Evolutionary conservation across 306 rosid genomes (phyloP).

Genomic region (Phaseolus lunatus): DNA sequence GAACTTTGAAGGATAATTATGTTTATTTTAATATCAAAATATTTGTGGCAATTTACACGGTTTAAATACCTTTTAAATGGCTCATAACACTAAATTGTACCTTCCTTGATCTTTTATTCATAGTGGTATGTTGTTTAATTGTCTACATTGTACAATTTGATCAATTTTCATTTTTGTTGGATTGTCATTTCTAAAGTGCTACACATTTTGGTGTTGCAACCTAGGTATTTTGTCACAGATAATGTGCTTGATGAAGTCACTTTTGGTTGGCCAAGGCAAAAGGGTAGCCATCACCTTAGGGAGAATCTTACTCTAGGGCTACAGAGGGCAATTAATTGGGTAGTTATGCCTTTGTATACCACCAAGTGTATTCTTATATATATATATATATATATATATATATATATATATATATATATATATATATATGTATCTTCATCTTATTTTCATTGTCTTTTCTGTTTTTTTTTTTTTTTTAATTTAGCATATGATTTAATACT

Average conservation of each 20-base stretch:
- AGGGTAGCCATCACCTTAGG: constrained; percentile 66
- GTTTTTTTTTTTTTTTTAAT: constrained; percentile 13
- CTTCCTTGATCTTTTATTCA: neutral
- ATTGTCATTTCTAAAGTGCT: constrained; percentile 33
- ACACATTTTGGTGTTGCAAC: constrained; percentile 39
- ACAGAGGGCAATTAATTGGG: constrained; percentile 96
- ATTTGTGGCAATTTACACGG: neutral
- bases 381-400: neutral
- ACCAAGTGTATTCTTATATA: constrained; percentile 18
- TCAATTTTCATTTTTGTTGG: constrained; percentile 15
- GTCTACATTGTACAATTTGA: neutral
- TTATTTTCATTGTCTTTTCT: constrained; percentile 33
- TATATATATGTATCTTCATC: constrained; percentile 18
- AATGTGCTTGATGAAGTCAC: constrained; percentile 92
- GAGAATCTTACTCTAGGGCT: constrained; percentile 79
- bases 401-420: too few relatives aligned
- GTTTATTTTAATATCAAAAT: constrained; percentile 19
- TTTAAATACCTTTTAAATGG: constrained; percentile 9
- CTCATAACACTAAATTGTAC: constrained; percentile 17
- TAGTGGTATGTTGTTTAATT: constrained; percentile 3
- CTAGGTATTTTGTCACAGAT: constrained; percentile 89
- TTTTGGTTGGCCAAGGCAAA: constrained; percentile 96
- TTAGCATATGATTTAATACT: neutral
- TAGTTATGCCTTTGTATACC: constrained; percentile 47
- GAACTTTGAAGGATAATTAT: constrained; percentile 3